Evolutionary conservation across 257 asterid species (phyloP).

Genomic region (Solanum dulcamara): DNA sequence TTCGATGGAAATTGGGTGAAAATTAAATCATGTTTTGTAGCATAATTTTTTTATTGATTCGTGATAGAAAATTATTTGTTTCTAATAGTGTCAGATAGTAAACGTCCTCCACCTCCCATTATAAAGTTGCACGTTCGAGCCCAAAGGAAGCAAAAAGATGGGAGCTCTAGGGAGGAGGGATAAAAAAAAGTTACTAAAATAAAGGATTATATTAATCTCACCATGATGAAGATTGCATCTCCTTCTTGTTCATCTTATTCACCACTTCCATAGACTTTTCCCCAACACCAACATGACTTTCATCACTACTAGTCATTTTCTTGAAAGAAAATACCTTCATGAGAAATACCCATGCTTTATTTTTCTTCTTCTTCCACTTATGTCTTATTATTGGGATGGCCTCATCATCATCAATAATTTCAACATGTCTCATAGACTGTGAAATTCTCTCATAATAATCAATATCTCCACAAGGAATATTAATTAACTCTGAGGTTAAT

Average conservation of each 20-base stretch:
- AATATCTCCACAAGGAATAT: neutral
- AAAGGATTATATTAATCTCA: neutral
- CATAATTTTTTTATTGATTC: neutral
- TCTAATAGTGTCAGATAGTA: neutral
- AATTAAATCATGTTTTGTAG: neutral
- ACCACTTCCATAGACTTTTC: neutral
- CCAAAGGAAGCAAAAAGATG: neutral
- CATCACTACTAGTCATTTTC: neutral
- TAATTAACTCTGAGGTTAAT: slow-evolving; percentile 5
- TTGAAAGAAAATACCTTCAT: slow-evolving; percentile 9
- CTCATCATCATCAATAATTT: neutral
- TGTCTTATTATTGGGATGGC: neutral
- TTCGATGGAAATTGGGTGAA: no score
- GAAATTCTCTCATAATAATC: slow-evolving; percentile 15
- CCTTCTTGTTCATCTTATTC: neutral
- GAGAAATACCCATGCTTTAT: slow-evolving; percentile 4
- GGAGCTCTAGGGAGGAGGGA: neutral
- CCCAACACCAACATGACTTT: neutral
- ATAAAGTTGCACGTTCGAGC: neutral
- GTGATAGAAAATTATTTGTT: neutral
- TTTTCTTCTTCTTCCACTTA: neutral
- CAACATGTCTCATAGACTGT: slow-evolving; percentile 11
- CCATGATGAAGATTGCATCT: neutral
- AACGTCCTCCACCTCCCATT: neutral
- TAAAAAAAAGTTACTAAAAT: neutral